phyloP scores from a whole-genome alignment of 345 rosid species.

The Bruguiera parviflora region DNA sequence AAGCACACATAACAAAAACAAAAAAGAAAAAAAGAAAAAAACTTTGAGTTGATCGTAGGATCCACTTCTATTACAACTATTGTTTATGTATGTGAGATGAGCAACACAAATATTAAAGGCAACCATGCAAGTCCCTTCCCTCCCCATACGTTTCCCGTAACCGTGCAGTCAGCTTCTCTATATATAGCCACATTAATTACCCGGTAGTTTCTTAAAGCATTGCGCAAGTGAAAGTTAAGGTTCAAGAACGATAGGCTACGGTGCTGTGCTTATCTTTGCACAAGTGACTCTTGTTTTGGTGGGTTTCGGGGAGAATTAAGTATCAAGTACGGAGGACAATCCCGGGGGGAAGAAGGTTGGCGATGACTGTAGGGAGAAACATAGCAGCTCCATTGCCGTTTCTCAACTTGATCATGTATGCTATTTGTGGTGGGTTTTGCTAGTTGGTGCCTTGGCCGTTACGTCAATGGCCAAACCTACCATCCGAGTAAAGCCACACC shows the following conservation, averaged over 20 bases:
- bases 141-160: background rate
- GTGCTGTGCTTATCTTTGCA: no score
- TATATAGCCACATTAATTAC: background rate
- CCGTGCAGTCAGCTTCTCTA: background rate
- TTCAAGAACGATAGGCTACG: no score
- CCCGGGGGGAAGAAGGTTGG: conserved; percentile 28
- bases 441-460: conserved; percentile 74
- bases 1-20: no score
- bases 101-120: background rate
- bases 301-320: no score
- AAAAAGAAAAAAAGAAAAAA: no score
- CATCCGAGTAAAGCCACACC: conserved; percentile 84
- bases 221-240: background rate
- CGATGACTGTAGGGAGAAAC: conserved; percentile 74
- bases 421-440: conserved; percentile 77
- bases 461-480: conserved; percentile 69
- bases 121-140: background rate
- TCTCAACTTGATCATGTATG: conserved; percentile 72
- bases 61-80: no score
- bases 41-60: no score
- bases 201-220: background rate
- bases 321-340: no score
- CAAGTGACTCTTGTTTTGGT: no score
- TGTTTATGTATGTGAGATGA: no score
- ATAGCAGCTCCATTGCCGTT: conserved; percentile 87